Evolutionary conservation across 78 protist species (phyloP).

Genomic region (Cavenderia fasciculata): DNA sequence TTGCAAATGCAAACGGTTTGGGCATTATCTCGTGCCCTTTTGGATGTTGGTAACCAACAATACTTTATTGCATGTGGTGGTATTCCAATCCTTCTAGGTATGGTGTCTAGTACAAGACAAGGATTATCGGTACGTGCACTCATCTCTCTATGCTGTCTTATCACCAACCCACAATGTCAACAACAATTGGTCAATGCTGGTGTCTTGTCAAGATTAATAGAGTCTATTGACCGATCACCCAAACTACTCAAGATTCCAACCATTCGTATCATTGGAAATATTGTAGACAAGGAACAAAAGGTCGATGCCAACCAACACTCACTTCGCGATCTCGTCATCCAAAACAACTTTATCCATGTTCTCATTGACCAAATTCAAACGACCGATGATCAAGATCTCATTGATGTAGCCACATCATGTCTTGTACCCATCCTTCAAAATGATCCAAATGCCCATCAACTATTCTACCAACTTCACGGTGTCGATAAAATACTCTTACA

Average conservation of each 20-base stretch:
- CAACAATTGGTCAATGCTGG: slow-evolving; percentile 42
- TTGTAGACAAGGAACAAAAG: too few species aligned
- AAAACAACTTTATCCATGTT: not conserved
- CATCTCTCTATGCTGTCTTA: slow-evolving; percentile 50
- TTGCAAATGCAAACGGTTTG: slow-evolving; percentile 47
- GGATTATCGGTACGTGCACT: slow-evolving; percentile 58
- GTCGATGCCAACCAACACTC: too few species aligned
- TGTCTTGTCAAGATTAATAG: slow-evolving; percentile 17
- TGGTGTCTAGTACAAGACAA: not conserved
- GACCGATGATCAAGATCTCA: not conserved
- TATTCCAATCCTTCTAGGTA: slow-evolving; percentile 8
- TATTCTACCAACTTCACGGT: not conserved
- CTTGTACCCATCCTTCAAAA: too few species aligned
- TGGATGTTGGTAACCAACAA: slow-evolving; percentile 21
- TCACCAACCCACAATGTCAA: slow-evolving; percentile 42
- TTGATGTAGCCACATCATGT: not conserved
- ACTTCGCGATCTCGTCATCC: slow-evolving; percentile 28
- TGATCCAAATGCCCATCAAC: not conserved
- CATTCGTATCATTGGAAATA: slow-evolving; percentile 27
- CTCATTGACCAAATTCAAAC: not conserved
- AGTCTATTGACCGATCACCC: slow-evolving; percentile 7
- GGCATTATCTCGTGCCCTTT: slow-evolving; percentile 47
- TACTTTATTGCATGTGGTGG: slow-evolving; percentile 22
- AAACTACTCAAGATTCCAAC: slow-evolving; percentile 44
- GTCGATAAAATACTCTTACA: not conserved